phyloP scores from a whole-genome alignment of 352 stramenopile species.

The Phytopythium delawarense region DNA sequence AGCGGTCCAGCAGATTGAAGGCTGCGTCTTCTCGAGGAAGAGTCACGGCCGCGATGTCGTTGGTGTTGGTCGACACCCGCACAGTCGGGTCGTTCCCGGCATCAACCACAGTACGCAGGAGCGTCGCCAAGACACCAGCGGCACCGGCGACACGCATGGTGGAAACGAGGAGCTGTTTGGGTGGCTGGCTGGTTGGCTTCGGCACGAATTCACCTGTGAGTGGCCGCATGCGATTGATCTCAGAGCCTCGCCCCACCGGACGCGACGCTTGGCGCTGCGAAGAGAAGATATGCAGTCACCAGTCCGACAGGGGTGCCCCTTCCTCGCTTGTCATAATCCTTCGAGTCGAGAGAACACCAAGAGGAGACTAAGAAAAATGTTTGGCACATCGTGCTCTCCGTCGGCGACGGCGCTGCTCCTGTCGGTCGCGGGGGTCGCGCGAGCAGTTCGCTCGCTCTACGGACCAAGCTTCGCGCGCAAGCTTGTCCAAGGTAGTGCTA shows the following conservation, averaged over 20 bases:
- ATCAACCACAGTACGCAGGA: neutral
- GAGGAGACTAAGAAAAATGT: neutral
- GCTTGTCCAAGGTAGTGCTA: neutral
- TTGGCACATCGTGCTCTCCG: neutral
- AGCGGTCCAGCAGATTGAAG: conserved; percentile 20
- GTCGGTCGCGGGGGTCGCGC: neutral
- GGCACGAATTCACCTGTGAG: neutral
- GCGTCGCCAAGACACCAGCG: neutral
- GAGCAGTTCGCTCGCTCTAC: neutral
- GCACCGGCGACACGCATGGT: neutral
- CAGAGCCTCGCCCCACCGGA: neutral
- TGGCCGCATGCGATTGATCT: neutral
- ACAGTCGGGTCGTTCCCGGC: neutral
- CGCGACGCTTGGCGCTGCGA: neutral
- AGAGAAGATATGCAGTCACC: neutral
- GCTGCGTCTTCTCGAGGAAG: neutral
- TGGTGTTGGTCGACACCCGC: neutral
- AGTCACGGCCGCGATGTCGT: neutral
- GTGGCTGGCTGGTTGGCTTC: neutral
- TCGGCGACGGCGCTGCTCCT: neutral
- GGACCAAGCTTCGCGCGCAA: conserved; percentile 6
- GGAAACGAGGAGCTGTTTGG: neutral
- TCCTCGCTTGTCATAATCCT: neutral
- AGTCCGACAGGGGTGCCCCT: neutral
- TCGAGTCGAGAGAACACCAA: neutral